A percentile compares a stretch with the other conserved stretches of the same genome.
phyloP scores from a whole-genome alignment of 2,329 filamentous ascomycete species.

The Botrytis deweyae region DNA sequence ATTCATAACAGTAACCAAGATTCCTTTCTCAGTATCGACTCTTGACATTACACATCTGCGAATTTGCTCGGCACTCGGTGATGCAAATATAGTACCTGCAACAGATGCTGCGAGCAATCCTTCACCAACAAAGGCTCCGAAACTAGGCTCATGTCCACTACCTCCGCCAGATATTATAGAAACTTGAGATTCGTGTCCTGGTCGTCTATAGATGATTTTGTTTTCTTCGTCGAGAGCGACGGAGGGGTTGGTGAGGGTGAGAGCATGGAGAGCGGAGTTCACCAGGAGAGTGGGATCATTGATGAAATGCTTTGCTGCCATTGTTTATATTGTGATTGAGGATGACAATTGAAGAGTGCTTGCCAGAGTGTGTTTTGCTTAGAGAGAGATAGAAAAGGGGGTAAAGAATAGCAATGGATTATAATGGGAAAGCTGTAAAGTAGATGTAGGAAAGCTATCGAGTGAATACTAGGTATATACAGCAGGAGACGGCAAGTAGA shows the following conservation, averaged over 20 bases:
- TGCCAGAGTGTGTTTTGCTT: background rate
- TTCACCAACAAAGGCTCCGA: slow-evolving; percentile 78
- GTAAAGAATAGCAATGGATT: background rate
- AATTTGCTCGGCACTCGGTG: slow-evolving; percentile 79
- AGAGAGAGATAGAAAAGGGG: background rate
- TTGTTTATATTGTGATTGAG: slow-evolving; percentile 30
- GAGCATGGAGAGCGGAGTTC: slow-evolving; percentile 68
- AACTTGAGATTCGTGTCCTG: slow-evolving; percentile 59
- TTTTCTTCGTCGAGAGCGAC: slow-evolving; percentile 74
- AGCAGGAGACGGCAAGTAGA: background rate
- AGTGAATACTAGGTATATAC: background rate
- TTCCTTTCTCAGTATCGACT: slow-evolving; percentile 69
- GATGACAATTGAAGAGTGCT: background rate
- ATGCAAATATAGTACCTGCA: slow-evolving; percentile 84
- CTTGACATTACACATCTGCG: slow-evolving; percentile 70
- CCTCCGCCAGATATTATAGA: slow-evolving; percentile 87
- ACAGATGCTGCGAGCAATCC: slow-evolving; percentile 80
- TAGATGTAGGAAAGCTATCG: background rate
- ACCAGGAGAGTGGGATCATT: slow-evolving; percentile 80
- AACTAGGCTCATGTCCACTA: slow-evolving; percentile 86
- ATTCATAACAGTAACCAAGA: slow-evolving; percentile 93
- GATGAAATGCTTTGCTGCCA: slow-evolving; percentile 81
- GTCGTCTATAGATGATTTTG: slow-evolving; percentile 80
- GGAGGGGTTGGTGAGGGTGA: slow-evolving; percentile 82
- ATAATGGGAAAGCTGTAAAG: background rate